phyloP scores from a whole-genome alignment of 176 grass and related monocot genomes.

The Poa pratensis region DNA sequence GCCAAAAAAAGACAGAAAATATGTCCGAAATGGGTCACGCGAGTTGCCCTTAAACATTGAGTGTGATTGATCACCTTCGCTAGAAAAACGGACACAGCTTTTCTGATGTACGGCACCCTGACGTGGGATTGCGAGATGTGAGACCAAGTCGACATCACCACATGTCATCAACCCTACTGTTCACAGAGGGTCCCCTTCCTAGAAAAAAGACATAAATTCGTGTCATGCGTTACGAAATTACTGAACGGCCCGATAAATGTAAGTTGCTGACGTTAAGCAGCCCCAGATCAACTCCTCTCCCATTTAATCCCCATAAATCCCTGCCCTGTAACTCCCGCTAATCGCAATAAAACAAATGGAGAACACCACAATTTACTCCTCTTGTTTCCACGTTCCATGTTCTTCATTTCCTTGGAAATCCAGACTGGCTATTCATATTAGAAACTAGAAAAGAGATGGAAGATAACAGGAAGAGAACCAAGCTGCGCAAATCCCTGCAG shows the following conservation, averaged over 20 bases:
- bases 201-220: background rate
- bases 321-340: conserved; percentile 25
- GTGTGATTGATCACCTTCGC: too few species aligned
- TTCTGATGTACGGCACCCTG: too few species aligned
- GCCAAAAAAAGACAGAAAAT: too few species aligned
- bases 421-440: background rate
- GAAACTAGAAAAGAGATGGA: conserved; percentile 42
- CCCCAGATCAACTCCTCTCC: background rate
- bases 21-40: too few species aligned
- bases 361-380: background rate
- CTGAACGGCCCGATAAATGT: background rate
- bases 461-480: conserved; percentile 39
- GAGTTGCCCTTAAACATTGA: too few species aligned
- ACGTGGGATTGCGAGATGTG: too few species aligned
- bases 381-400: background rate
- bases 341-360: conserved; percentile 25
- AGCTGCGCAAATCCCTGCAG: conserved; percentile 63
- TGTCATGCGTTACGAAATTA: background rate
- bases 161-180: too few species aligned
- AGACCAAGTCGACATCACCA: too few species aligned
- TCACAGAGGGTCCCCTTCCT: too few species aligned
- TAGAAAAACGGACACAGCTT: too few species aligned
- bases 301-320: conserved; percentile 21
- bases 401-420: background rate
- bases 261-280: background rate